Evolutionary conservation across 148 eudicot species (phyloP).

Genomic region (Heliosperma pusillum): DNA sequence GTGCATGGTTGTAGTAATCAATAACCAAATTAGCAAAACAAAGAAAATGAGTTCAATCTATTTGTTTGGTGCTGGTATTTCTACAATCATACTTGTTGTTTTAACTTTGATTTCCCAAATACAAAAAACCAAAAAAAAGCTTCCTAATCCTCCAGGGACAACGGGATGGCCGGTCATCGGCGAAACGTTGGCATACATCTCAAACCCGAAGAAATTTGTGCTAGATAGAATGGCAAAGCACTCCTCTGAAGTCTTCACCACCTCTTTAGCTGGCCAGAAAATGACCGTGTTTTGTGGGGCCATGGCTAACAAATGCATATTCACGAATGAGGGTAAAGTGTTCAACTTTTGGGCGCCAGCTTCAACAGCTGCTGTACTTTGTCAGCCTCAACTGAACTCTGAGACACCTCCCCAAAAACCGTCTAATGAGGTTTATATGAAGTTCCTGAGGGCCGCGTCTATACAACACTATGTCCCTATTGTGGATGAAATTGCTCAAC

Average conservation of each 20-base stretch:
- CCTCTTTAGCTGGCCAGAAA: background rate
- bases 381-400: background rate
- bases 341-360: background rate
- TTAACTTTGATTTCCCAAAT: background rate
- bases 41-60: background rate
- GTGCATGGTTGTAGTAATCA: background rate
- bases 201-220: slow-evolving; percentile 1
- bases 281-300: slow-evolving; percentile 3
- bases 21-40: background rate
- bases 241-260: background rate
- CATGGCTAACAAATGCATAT: background rate
- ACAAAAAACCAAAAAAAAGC: background rate
- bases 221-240: background rate
- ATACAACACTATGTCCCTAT: background rate
- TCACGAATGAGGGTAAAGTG: background rate
- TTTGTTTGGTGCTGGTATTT: background rate
- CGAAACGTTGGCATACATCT: background rate
- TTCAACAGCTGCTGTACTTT: background rate
- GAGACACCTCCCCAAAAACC: background rate
- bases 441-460: background rate
- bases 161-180: background rate
- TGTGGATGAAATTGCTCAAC: background rate
- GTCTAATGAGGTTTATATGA: background rate
- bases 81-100: background rate
- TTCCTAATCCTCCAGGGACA: background rate